Evolutionary conservation across 2,329 filamentous ascomycete genomes (phyloP).

Genomic region (Didymella sp.): DNA sequence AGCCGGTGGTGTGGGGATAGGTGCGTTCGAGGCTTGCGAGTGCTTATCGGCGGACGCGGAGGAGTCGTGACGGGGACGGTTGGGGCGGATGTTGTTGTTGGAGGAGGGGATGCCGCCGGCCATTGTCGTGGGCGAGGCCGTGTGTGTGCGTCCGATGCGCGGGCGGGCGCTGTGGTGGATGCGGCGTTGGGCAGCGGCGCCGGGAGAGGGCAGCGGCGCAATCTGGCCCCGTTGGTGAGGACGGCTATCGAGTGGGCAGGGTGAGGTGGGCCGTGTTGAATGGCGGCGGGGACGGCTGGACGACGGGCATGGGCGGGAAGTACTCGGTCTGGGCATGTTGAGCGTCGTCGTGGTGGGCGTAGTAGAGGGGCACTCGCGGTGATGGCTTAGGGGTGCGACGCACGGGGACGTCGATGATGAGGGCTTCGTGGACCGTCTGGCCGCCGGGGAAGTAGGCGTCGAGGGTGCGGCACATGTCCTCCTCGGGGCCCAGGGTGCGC

Average conservation of each 20-base stretch:
- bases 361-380: constrained; percentile 64
- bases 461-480: constrained; percentile 77
- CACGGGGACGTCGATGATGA: constrained; percentile 85
- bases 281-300: constrained; percentile 52
- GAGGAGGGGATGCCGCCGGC: constrained; percentile 49
- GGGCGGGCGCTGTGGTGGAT: constrained; percentile 65
- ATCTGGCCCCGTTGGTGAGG: constrained; percentile 76
- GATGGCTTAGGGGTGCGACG: constrained; percentile 81
- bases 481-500: constrained; percentile 81
- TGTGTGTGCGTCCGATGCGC: constrained; percentile 73
- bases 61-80: constrained; percentile 50
- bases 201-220: constrained; percentile 81
- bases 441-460: constrained; percentile 86
- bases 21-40: constrained; percentile 54
- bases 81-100: constrained; percentile 42
- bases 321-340: constrained; percentile 78
- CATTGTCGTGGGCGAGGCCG: constrained; percentile 78
- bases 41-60: constrained; percentile 54
- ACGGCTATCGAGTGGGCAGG: constrained; percentile 74
- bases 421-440: constrained; percentile 85
- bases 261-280: constrained; percentile 47
- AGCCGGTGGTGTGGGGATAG: constrained; percentile 63
- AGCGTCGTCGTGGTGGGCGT: constrained; percentile 67
- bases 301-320: constrained; percentile 71
- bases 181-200: constrained; percentile 52